Base-by-base conservation (phyloP, 1,139 yeast genomes). In the Entelexis paramagnoliae region DNA sequence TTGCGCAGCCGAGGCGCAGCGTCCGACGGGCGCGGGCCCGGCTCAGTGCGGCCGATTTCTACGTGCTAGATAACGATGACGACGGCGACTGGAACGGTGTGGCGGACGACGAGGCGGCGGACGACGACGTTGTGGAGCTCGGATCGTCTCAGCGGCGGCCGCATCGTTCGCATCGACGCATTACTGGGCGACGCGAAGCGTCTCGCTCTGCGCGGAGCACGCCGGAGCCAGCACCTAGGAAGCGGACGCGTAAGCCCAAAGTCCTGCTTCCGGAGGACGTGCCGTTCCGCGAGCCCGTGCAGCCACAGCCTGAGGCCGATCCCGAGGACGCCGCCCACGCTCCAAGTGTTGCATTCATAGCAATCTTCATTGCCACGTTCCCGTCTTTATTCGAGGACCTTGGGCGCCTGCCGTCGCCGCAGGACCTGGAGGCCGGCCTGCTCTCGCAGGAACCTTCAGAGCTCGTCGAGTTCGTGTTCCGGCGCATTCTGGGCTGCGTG, bases 341-440 rank as follows among this genome's bases (percentile, higher is more conserved):
- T 35, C 66, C 68, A 3, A 61, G 58, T 24, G 57, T 65, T 7
- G 68, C 69, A n/a, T 62, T 63, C 47, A 38, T 67, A 16, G 68
- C 69, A 17, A 60, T 66, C 56, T 66, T 70, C 51, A 63, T 64
- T 19, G 59, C 64, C 4, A 61, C 63, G 29, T 71, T 70, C 55
- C 52, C 62, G 24, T 60, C 62, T 7, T 55, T 65, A 16, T 69
- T 68, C 51, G 59, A 57, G 9, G 72, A 67, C 19, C 58, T 66
- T 16, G 64, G 64, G 4, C 60, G 63, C 9, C 45, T 54, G 19
- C 59, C 69, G 38, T 68, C 70, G 2, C 74, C 73, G 13, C 72
- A 68, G 54, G 73, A 71, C 46, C 53, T 71, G 28, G 73, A 70
- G 52, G 62, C 59, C 30, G 73, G 72, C 9, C 52, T 69, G 8